phyloP scores from a whole-genome alignment of 352 stramenopile genomes.

The Phytopythium vexans region DNA sequence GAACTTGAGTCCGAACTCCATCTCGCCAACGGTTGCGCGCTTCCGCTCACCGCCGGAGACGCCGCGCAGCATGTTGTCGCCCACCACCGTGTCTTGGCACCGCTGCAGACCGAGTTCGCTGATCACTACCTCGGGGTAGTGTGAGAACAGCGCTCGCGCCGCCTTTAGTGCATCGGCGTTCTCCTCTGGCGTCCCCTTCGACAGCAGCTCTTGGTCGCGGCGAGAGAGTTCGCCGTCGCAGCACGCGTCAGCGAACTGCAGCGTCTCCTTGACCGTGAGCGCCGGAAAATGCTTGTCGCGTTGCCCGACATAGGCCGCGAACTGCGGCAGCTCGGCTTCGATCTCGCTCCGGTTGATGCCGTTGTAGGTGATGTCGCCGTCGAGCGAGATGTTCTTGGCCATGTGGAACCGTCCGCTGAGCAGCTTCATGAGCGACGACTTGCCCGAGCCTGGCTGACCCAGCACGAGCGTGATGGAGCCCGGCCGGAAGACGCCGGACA shows the following conservation, averaged over 20 bases:
- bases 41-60: slow-evolving; percentile 75
- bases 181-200: slow-evolving; percentile 20
- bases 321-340: slow-evolving; percentile 20
- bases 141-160: slow-evolving; percentile 21
- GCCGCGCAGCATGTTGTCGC: slow-evolving; percentile 57
- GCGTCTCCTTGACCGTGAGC: slow-evolving; percentile 52
- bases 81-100: slow-evolving; percentile 61
- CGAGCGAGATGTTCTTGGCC: slow-evolving; percentile 24
- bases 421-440: slow-evolving; percentile 53
- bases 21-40: slow-evolving; percentile 72
- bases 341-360: slow-evolving; percentile 12
- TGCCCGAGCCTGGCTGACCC: slow-evolving; percentile 42
- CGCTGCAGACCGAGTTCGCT: slow-evolving; percentile 45
- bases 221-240: slow-evolving; percentile 18
- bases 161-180: slow-evolving; percentile 24
- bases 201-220: slow-evolving; percentile 13
- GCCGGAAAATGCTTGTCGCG: slow-evolving; percentile 36
- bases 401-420: slow-evolving; percentile 34
- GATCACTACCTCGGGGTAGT: slow-evolving; percentile 41
- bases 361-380: slow-evolving; percentile 46
- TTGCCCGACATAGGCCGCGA: slow-evolving; percentile 37
- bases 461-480: slow-evolving; percentile 48
- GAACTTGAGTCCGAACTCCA: slow-evolving; percentile 80
- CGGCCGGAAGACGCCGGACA: slow-evolving; percentile 35
- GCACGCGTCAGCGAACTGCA: slow-evolving; percentile 35